Conservation (phyloP, 129 eudicot genomes). For the Ambrosia artemisiifolia region DNA sequence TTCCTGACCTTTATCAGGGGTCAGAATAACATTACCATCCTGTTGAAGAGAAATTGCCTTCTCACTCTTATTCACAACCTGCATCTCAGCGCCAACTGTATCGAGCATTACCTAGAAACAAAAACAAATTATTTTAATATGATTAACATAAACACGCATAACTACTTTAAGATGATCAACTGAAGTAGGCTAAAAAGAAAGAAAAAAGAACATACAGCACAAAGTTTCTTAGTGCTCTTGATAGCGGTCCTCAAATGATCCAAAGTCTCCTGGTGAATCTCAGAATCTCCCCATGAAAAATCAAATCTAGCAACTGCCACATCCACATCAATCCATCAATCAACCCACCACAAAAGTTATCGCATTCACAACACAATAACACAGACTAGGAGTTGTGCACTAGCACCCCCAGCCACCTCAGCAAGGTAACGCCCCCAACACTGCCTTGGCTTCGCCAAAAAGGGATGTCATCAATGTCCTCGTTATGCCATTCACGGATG, state of each 20-base stretch:
- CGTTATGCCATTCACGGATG: too few species aligned
- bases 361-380: not conserved
- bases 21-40: constrained; percentile 67
- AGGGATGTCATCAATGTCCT: too few species aligned
- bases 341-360: constrained; percentile 11
- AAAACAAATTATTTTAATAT: not conserved
- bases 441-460: too few species aligned
- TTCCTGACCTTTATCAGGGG: constrained; percentile 81
- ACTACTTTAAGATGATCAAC: constrained; percentile 6
- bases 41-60: constrained; percentile 67
- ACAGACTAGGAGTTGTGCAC: too few species aligned
- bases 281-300: constrained; percentile 80
- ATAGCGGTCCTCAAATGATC: constrained; percentile 79
- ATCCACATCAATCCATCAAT: constrained; percentile 12
- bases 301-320: constrained; percentile 92
- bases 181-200: not conserved
- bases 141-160: constrained; percentile 5
- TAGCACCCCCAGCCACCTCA: too few species aligned
- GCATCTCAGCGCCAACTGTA: constrained; percentile 89
- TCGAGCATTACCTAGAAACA: constrained; percentile 85
- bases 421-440: too few species aligned
- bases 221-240: constrained; percentile 77
- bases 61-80: constrained; percentile 73
- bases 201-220: constrained; percentile 61
- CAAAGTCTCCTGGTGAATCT: constrained; percentile 82